Percentiles rank a stretch among this genome's conserved stretches.
Evolutionary conservation across 192 early-diverging fungal genomes (phyloP).

Genomic region (Rhizophlyctis rosea): DNA sequence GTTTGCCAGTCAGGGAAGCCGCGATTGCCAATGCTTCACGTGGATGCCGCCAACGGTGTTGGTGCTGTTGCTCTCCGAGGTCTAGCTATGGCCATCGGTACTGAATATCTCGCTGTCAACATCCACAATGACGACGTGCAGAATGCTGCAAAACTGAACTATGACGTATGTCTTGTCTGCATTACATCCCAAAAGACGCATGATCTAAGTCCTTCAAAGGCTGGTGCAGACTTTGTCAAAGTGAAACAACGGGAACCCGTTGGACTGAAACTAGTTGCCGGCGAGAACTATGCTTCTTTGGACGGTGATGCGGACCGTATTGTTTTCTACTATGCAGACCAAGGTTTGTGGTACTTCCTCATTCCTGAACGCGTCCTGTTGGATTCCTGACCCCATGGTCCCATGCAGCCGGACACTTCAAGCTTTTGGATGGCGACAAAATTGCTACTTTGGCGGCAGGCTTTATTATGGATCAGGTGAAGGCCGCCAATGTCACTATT

Average conservation of each 20-base stretch:
- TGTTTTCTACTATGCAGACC: slow-evolving; percentile 89
- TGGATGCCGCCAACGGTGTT: slow-evolving; percentile 96
- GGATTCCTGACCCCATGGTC: too few relatives aligned
- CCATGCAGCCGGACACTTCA: slow-evolving; percentile 67
- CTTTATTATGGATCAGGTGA: slow-evolving; percentile 89
- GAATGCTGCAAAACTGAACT: slow-evolving; percentile 76
- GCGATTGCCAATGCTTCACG: slow-evolving; percentile 61
- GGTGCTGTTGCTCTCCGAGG: slow-evolving; percentile 87
- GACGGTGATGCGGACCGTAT: slow-evolving; percentile 99
- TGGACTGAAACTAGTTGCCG: slow-evolving; percentile 60
- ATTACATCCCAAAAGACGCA: neutral
- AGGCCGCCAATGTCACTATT: slow-evolving; percentile 68
- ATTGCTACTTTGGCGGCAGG: slow-evolving; percentile 92
- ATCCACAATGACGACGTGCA: slow-evolving; percentile 75
- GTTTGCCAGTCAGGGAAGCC: slow-evolving; percentile 63
- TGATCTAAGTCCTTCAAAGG: slow-evolving; percentile 48
- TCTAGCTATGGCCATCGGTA: slow-evolving; percentile 62
- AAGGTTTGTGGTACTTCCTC: slow-evolving; percentile 49
- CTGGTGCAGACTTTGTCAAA: slow-evolving; percentile 99
- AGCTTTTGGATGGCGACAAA: slow-evolving; percentile 97
- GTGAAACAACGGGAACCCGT: slow-evolving; percentile 75
- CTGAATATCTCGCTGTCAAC: slow-evolving; percentile 61
- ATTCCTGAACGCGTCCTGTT: neutral
- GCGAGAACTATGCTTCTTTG: slow-evolving; percentile 81
- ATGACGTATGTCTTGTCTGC: slow-evolving; percentile 51